These are phyloP conservation scores for Diplocarpon rosae DNA, from an alignment of 2,329 filamentous ascomycete species.

Conservation along the genomic window DNA sequence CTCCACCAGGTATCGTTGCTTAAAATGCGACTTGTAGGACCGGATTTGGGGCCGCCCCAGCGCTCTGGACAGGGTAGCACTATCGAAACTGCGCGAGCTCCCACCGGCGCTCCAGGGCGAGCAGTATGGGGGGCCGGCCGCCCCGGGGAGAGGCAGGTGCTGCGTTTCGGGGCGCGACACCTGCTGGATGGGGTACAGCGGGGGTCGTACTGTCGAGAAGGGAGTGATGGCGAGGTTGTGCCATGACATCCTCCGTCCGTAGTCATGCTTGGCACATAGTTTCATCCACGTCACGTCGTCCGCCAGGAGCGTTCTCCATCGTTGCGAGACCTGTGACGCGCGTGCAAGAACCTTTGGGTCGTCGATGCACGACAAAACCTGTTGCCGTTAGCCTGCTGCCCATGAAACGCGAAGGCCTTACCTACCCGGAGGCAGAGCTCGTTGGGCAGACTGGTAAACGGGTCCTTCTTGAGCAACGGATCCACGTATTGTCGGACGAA, in stretches of 20 bases:
- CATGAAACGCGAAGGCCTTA: slow-evolving; percentile 8
- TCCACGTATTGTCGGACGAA: slow-evolving; percentile 96
- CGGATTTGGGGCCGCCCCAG: slow-evolving; percentile 51
- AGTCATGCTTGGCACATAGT: slow-evolving; percentile 91
- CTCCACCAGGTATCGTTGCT: slow-evolving; percentile 93
- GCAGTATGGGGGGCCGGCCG: slow-evolving; percentile 32
- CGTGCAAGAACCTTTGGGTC: slow-evolving; percentile 89
- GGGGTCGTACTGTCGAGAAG: slow-evolving; percentile 18
- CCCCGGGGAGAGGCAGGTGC: slow-evolving; percentile 36
- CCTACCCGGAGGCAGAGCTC: slow-evolving; percentile 82
- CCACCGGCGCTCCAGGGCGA: slow-evolving; percentile 26
- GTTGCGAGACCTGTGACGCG: slow-evolving; percentile 88
- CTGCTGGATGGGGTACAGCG: slow-evolving; percentile 22
- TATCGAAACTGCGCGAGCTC: slow-evolving; percentile 44
- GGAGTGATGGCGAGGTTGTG: slow-evolving; percentile 17
- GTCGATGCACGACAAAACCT: slow-evolving; percentile 95
- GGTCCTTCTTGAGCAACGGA: slow-evolving; percentile 89
- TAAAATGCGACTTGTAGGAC: slow-evolving; percentile 94
- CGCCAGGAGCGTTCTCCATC: slow-evolving; percentile 86
- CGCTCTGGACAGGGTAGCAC: slow-evolving; percentile 30
- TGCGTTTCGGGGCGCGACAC: slow-evolving; percentile 9
- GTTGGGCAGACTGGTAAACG: slow-evolving; percentile 82
- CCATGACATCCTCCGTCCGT: slow-evolving; percentile 47
- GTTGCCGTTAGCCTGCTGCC: slow-evolving; percentile 11
- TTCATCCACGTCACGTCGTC: slow-evolving; percentile 99